Base-by-base conservation (phyloP, 371 early-diverging fungal species). In the Apophysomyces trapeziformis region DNA sequence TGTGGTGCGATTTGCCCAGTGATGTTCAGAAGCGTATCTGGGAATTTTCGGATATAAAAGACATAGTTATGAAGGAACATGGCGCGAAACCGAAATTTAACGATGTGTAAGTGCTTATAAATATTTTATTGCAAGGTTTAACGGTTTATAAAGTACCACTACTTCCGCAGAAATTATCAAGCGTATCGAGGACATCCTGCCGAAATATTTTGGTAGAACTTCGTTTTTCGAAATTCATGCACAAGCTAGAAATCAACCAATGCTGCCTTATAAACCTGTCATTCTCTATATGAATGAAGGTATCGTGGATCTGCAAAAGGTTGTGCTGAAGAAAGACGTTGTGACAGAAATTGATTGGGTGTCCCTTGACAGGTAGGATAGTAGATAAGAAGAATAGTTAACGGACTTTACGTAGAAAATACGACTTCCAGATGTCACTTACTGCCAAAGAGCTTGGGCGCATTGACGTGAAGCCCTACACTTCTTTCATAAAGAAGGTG, bases 401-500 rank as follows among this genome's bases (percentile, higher is more conserved):
- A 5, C 13, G 35, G 63, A 32, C 18, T 16, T 6, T 35, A 13
- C 18, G 8, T 68, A 71, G 83, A 39, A 78, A 80, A 54, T 65
- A 70, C 32, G 85, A 85, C 35, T 85, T 83, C 39, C 70, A 77
- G 16, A 43, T 83, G 18, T 66, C 64, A 5, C 35, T 85, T 9
- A 60, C 69, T 1, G 58, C 74, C 0, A 63, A 73, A 44, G 69
- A 74, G 18, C 46, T 68, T 9, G 41, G 76, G 7, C 62, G 82
- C 6, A 35, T 50, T n/a, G 78, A 83, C 50, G 79, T 79, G 5
- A 80, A 79, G 37, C 85, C 85, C 0, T 83, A 74, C 41, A 74
- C 63, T 3, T 75, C 83, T 0, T 85, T 85, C 60, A 72, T 74
- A n/a, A 78, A 82, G 47, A 75, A 75, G 46, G 56, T 76, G 0